phyloP scores from a whole-genome alignment of 2,329 filamentous ascomycete genomes.

The Penicillium expansum region DNA sequence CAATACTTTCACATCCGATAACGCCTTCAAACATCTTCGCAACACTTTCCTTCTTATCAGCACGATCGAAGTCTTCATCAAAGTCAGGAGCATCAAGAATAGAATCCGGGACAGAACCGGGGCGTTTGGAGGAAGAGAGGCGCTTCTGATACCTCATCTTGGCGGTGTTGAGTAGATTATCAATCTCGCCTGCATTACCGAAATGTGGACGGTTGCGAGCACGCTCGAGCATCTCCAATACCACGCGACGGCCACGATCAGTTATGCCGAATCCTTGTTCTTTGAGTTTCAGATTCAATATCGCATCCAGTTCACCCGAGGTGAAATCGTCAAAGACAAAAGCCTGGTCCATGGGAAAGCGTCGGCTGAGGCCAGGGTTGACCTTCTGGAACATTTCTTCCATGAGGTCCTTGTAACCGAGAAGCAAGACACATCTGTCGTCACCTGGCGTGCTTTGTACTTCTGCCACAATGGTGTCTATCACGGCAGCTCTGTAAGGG shows the following conservation, averaged over 20 bases:
- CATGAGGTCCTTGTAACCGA: slow-evolving; percentile 70
- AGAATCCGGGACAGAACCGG: slow-evolving; percentile 6
- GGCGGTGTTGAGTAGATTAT: slow-evolving; percentile 61
- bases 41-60: slow-evolving; percentile 49
- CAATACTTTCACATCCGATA: slow-evolving; percentile 57
- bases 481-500: slow-evolving; percentile 60
- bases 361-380: slow-evolving; percentile 66
- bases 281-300: slow-evolving; percentile 63
- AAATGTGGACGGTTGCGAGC: slow-evolving; percentile 64
- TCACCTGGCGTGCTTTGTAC: slow-evolving; percentile 68
- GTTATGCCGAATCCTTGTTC: slow-evolving; percentile 55
- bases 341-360: slow-evolving; percentile 62
- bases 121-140: slow-evolving; percentile 22
- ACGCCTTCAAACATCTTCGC: slow-evolving; percentile 56
- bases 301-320: slow-evolving; percentile 55
- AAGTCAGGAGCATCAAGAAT: slow-evolving; percentile 47
- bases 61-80: slow-evolving; percentile 59
- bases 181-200: slow-evolving; percentile 72
- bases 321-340: slow-evolving; percentile 70
- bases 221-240: slow-evolving; percentile 59
- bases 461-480: slow-evolving; percentile 72
- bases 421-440: slow-evolving; percentile 67
- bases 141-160: slow-evolving; percentile 54
- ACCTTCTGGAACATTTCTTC: slow-evolving; percentile 69
- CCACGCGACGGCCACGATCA: slow-evolving; percentile 52